Evolutionary conservation across 2,329 filamentous ascomycete genomes (phyloP).

Genomic region (Neofusicoccum sp.): DNA sequence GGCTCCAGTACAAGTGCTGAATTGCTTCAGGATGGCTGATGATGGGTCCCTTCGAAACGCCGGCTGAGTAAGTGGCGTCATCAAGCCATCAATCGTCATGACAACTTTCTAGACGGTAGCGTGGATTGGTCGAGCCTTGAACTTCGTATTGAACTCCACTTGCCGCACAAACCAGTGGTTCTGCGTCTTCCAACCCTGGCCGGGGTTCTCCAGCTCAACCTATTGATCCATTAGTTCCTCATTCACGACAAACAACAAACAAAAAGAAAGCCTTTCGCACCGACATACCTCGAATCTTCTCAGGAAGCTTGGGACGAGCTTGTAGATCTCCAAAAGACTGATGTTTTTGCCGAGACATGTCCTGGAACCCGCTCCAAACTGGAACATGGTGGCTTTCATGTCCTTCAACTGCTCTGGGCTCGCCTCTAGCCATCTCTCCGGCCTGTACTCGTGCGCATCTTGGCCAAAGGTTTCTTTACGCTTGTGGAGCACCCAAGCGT

Average conservation of each 20-base stretch:
- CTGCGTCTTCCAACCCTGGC: constrained; percentile 46
- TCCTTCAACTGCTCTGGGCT: constrained; percentile 57
- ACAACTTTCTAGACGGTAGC: constrained; percentile 1
- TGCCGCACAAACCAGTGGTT: constrained; percentile 57
- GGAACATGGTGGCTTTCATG: constrained; percentile 70
- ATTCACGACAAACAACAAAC: background rate
- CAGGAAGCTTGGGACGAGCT: constrained; percentile 57
- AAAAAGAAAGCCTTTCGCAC: background rate
- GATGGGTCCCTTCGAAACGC: background rate
- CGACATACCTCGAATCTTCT: constrained; percentile 59
- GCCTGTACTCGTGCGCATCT: constrained; percentile 64
- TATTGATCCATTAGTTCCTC: constrained; percentile 21
- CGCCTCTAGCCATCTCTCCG: constrained; percentile 64
- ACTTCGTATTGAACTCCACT: constrained; percentile 44
- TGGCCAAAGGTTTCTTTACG: constrained; percentile 65
- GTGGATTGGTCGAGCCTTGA: constrained; percentile 29
- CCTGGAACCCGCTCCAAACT: constrained; percentile 69
- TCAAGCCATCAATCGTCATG: background rate
- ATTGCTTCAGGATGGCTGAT: background rate
- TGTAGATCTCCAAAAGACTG: constrained; percentile 50
- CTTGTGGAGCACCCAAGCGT: constrained; percentile 72
- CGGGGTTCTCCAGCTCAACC: constrained; percentile 41
- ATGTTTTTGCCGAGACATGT: constrained; percentile 64
- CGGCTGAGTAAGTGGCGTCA: background rate
- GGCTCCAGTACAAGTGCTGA: too few species aligned